Base-by-base conservation (phyloP, 768 basidiomycete genomes). In the Leccinum broughii region DNA sequence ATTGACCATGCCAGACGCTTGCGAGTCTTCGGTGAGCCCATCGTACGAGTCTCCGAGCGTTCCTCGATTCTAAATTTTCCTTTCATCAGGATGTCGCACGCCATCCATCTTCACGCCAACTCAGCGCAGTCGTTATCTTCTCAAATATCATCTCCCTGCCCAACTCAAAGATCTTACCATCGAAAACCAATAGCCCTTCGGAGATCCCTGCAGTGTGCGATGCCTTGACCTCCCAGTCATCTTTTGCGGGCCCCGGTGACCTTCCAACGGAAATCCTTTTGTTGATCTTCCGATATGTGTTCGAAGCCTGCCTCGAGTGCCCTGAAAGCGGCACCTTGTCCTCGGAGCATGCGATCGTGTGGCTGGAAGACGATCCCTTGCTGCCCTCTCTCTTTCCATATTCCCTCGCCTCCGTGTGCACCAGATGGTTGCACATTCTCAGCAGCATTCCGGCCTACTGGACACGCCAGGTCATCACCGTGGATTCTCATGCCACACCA, bases 401-500 rank as follows among this genome's bases (percentile, higher is more conserved):
- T 30, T 52, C 56, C 17, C 48, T 41, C 34, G 63, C 67, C n/a
- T 62, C 58, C 6, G 66, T 68, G 20, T 66, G 66, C 30, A 17
- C 53, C 46, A 54, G 63, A 30, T 66, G 65, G 65, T 49, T 56
- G 5, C 66, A 59, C 32, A 56, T 66, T 13, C 20, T 68, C 51
- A 53, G 53, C 30, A 57, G 24, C 11, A 44, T 58, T n/a, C 55
- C 58, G 8, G 62, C 54, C 22, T 66, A 60, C 56, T 66, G 65
- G 66, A 66, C 65, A 32, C 63, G 66, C 48, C 52, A 58, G 46
- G 54, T 68, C 55, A 30, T 68, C 41, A 65, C 52, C 30, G 51
- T 67, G 28, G 67, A 65, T 46, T 54, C 62, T 35, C 24, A 54
- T 20, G 39, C 24, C 39, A 49, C 58, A 24, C 24, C 39, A 11